Percentiles rank a stretch among this genome's conserved stretches.
Conservation (phyloP, 1,139 yeast genomes). For the Kodamaea ohmeri region DNA sequence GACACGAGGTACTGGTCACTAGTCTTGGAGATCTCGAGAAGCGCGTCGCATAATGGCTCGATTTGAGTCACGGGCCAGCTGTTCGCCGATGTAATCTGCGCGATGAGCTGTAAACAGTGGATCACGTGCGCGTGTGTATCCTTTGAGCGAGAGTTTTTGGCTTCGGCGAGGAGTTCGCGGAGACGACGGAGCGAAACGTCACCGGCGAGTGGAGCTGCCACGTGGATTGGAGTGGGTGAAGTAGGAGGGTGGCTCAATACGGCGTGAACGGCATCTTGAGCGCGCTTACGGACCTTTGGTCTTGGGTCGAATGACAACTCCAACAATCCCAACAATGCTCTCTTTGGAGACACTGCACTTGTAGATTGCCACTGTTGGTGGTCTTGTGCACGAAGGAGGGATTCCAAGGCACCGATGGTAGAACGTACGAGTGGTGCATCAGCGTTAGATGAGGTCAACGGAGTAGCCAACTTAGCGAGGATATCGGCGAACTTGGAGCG, state of each 20-base stretch:
- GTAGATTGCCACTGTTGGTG: conserved; percentile 62
- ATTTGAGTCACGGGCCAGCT: conserved; percentile 77
- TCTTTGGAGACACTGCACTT: conserved; percentile 67
- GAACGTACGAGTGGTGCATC: conserved; percentile 87
- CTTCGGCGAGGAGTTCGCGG: conserved; percentile 37
- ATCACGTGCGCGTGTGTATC: conserved; percentile 58
- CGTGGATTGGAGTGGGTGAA: conserved; percentile 77
- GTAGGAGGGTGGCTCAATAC: conserved; percentile 72
- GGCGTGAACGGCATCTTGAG: conserved; percentile 75
- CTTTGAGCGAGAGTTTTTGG: conserved; percentile 36
- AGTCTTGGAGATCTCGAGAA: conserved; percentile 74
- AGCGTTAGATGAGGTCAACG: conserved; percentile 63
- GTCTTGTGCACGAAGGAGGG: conserved; percentile 78
- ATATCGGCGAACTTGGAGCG: conserved; percentile 74
- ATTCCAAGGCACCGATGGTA: conserved; percentile 81
- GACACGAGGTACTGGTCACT: conserved; percentile 81
- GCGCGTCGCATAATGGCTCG: conserved; percentile 70
- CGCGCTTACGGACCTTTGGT: conserved; percentile 95
- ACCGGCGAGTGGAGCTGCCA: conserved; percentile 68
- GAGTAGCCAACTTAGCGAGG: conserved; percentile 76
- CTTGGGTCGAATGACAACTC: conserved; percentile 83
- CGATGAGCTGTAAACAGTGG: conserved; percentile 73
- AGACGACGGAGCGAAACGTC: conserved; percentile 62
- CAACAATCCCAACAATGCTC: conserved; percentile 78
- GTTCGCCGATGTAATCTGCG: conserved; percentile 65